These are phyloP conservation scores for Penicillium tannophilum DNA, from an alignment of 495 filamentous ascomycete genomes.

Conservation along the genomic window DNA sequence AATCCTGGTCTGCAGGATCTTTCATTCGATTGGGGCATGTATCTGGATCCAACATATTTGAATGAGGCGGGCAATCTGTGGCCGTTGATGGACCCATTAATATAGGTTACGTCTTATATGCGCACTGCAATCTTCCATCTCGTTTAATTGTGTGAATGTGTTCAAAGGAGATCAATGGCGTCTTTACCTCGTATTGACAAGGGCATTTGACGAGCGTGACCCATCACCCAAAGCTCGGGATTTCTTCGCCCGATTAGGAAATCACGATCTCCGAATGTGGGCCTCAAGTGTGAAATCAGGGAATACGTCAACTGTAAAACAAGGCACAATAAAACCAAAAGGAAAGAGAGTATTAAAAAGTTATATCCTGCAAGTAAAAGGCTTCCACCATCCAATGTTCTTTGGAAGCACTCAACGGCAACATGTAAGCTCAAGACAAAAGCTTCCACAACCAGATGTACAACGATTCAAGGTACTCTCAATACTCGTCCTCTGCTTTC, in stretches of 20 bases:
- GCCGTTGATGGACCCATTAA: conserved; percentile 5
- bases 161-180: no score
- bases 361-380: background rate
- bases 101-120: background rate
- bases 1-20: background rate
- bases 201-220: background rate
- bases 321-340: background rate
- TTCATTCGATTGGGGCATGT: conserved; percentile 6
- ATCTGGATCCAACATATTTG: conserved; percentile 5
- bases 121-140: background rate
- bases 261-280: background rate
- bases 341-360: no score
- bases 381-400: no score
- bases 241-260: background rate
- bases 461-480: conserved; percentile 10
- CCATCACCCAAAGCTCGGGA: background rate
- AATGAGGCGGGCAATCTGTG: conserved; percentile 1
- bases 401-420: background rate
- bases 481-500: background rate
- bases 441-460: conserved; percentile 12
- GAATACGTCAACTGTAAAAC: background rate
- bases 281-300: background rate
- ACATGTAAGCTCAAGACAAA: conserved; percentile 17
- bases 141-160: no score
- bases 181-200: no score